Percentiles rank a stretch among this genome's conserved stretches.
Evolutionary conservation across 257 asterid genomes (phyloP).

Genomic region (Sherardia arvensis): DNA sequence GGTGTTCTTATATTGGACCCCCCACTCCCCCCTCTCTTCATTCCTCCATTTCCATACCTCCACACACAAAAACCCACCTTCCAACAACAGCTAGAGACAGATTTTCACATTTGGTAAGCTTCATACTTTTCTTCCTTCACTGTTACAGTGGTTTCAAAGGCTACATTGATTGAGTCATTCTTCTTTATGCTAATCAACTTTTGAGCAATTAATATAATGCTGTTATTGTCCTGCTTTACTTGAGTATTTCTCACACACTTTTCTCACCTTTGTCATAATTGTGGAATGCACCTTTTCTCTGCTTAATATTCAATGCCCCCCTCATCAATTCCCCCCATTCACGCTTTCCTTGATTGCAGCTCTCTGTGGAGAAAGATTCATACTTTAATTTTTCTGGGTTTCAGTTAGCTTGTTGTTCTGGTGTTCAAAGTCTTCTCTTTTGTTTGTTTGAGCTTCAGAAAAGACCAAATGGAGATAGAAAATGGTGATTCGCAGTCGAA

Average conservation of each 20-base stretch:
- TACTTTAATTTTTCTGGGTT: conserved; percentile 1
- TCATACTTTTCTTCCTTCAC: neutral
- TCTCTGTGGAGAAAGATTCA: conserved; percentile 7
- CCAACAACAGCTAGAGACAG: neutral
- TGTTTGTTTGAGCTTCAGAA: conserved; percentile 8
- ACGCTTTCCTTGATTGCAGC: conserved; percentile 20
- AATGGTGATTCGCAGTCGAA: conserved; percentile 40
- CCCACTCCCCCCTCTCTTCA: neutral
- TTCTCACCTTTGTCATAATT: conserved; percentile 27
- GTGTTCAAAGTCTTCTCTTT: conserved; percentile 1
- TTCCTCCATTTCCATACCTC: conserved; percentile 4
- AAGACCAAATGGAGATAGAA: conserved; percentile 50
- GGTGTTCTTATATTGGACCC: conserved; percentile 15
- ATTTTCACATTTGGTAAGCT: conserved; percentile 6
- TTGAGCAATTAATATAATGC: conserved; percentile 4
- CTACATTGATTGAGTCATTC: conserved; percentile 12
- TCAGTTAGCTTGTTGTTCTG: conserved; percentile 8
- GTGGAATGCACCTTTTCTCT: conserved; percentile 20
- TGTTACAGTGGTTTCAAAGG: conserved; percentile 4
- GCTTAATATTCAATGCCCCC: conserved; percentile 18
- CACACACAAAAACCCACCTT: neutral
- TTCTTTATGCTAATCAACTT: conserved; percentile 13
- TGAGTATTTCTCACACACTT: conserved; percentile 15
- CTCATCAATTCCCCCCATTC: neutral
- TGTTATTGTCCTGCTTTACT: conserved; percentile 16